Evolutionary conservation across 352 stramenopile species (phyloP), one percentile per base, ranked within the genome.

Genomic region (Globisporangium paddicum): DNA sequence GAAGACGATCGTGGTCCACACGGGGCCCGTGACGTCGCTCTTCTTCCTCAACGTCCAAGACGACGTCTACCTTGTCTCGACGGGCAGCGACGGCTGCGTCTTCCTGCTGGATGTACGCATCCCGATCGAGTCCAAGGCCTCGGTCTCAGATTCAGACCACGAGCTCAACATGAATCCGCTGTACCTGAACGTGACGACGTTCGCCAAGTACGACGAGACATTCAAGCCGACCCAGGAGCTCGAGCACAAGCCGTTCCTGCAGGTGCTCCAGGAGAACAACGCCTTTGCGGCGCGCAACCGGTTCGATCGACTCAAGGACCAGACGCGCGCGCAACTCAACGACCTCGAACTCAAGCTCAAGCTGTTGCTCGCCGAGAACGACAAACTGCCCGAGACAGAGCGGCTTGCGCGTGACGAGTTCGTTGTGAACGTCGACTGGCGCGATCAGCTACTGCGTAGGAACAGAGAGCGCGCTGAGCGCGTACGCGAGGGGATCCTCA

Each of bases 391-490:
- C 0, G 85, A 90, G 46, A 66, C 32, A 5, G 87, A 96, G 54
- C 78, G 77, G 3, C 77, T 98, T 9, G 55, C 59, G 8, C 76
- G 89, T 7, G 82, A 95, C 55, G 89, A 97, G 55, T 97, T 98
- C 61, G 88, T 97, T 8, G 63, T 97, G 48, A 96, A 98, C 60
- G 65, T 86, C 7, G 79, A 75, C 3, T 91, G 89, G 70, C 72
- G 79, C 9, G 82, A 90, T 25, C 62, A 60, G 14, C 64, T 93
- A 2, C 51, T 83, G 23, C 60, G 62, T 2, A 52, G 77, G 49
- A 90, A 95, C 49, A 63, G 75, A 16, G 68, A 71, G 10, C 67
- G 72, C 2, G 82, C 86, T 5, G 64, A 89, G n/a, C 68, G 69
- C 10, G 75, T 95, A 3, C 77, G 79, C 4, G 71, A 86, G 19